These are phyloP conservation scores for Cephalotrichum gorgonifer DNA, from an alignment of 2,329 filamentous ascomycete genomes.

Conservation along the genomic window DNA sequence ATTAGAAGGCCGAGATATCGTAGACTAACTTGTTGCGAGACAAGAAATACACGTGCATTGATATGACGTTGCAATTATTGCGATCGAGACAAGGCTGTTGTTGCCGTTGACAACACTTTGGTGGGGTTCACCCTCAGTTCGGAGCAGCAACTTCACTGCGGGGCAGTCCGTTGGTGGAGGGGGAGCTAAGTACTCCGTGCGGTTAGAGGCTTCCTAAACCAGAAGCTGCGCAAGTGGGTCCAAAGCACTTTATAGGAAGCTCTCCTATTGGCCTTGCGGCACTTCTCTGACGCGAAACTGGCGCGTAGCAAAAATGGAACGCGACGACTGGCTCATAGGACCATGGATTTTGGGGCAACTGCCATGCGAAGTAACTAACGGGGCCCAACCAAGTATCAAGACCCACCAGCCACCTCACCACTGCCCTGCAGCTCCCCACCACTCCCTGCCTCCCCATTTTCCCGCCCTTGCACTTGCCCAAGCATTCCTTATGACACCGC, in stretches of 20 bases:
- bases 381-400: background rate
- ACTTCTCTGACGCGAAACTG: constrained; percentile 1
- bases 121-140: background rate
- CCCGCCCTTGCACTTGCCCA: background rate
- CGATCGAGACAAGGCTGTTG: background rate
- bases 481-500: background rate
- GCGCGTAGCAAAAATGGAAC: background rate
- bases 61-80: background rate
- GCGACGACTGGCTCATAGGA: background rate
- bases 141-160: background rate
- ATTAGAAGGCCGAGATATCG: too few relatives aligned
- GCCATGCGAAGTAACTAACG: background rate
- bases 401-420: constrained; percentile 2
- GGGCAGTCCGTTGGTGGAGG: background rate
- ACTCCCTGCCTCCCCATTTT: background rate
- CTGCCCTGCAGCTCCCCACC: background rate
- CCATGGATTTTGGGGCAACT: background rate
- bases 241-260: background rate
- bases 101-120: background rate
- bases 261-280: background rate
- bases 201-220: too few relatives aligned
- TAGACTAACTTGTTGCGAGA: background rate
- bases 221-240: too few relatives aligned
- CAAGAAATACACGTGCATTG: background rate
- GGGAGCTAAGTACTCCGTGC: background rate